Evolutionary conservation across 2,329 filamentous ascomycete genomes (phyloP).

Genomic region (Tolypocladium ovalisporum): DNA sequence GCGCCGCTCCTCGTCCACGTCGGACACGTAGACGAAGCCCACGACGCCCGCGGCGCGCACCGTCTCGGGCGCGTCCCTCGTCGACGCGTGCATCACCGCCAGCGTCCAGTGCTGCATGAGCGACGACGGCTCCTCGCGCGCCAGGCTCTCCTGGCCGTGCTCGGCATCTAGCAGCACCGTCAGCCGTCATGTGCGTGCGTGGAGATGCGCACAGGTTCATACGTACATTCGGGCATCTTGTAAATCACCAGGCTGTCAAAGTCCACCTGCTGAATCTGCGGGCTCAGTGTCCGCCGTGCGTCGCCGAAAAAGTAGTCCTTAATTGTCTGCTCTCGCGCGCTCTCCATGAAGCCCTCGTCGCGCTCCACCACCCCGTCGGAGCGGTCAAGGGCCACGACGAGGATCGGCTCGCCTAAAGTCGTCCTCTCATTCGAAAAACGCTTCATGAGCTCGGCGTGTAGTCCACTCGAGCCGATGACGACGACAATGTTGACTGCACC

Average conservation of each 20-base stretch:
- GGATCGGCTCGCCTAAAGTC: constrained; percentile 54
- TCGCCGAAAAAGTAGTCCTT: constrained; percentile 94
- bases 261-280: constrained; percentile 76
- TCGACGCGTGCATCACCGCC: constrained; percentile 69
- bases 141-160: constrained; percentile 33
- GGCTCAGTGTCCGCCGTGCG: constrained; percentile 63
- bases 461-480: constrained; percentile 66
- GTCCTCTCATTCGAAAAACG: constrained; percentile 51
- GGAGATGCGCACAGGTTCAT: not conserved
- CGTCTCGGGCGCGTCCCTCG: constrained; percentile 57
- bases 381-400: constrained; percentile 68
- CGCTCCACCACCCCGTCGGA: constrained; percentile 77
- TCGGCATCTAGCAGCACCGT: constrained; percentile 11
- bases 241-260: constrained; percentile 68
- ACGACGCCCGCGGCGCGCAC: constrained; percentile 76
- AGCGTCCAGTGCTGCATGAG: constrained; percentile 72
- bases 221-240: constrained; percentile 50
- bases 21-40: constrained; percentile 87
- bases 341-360: constrained; percentile 63
- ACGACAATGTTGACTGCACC: constrained; percentile 68
- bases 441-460: constrained; percentile 64
- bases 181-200: not conserved
- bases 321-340: constrained; percentile 63
- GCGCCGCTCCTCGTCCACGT: constrained; percentile 76
- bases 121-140: constrained; percentile 53